Conservation (phyloP, 225 moss, liverwort and hornwort species). For the Asterella californica region DNA sequence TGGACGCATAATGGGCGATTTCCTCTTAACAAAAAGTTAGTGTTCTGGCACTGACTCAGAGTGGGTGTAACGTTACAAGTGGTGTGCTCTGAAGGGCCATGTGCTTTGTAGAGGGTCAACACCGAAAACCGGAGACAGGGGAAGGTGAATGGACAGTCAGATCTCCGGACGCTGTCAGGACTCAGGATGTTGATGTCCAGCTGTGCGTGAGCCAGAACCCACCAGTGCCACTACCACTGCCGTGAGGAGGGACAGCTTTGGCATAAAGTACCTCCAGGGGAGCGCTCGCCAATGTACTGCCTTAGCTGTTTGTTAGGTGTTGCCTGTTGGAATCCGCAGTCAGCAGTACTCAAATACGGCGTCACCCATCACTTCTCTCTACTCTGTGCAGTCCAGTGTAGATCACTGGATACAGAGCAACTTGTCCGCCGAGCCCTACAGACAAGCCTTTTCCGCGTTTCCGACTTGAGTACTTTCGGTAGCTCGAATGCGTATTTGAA, state of each 20-base stretch:
- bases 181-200: conserved; percentile 5
- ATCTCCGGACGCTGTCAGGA: background rate
- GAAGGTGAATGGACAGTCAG: background rate
- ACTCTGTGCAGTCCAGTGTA: background rate
- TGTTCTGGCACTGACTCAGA: background rate
- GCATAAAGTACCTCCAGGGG: background rate
- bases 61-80: conserved; percentile 2
- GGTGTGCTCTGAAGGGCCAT: background rate
- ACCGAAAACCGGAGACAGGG: background rate
- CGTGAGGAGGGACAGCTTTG: background rate
- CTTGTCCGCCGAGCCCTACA: background rate
- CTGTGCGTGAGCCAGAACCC: conserved; percentile 1
- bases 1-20: background rate
- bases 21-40: background rate
- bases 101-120: conserved; percentile 2
- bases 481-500: background rate
- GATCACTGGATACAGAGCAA: background rate
- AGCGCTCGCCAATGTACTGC: background rate
- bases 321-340: conserved; percentile 1
- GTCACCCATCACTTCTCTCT: background rate
- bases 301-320: conserved; percentile 3
- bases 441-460: background rate
- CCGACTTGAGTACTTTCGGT: background rate
- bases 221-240: background rate
- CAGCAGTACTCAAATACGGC: background rate